A percentile compares a stretch with the other conserved stretches of the same genome.
These are phyloP conservation scores for Triglochin maritima DNA, from an alignment of 106 monocot genomes.

Conservation along the genomic window DNA sequence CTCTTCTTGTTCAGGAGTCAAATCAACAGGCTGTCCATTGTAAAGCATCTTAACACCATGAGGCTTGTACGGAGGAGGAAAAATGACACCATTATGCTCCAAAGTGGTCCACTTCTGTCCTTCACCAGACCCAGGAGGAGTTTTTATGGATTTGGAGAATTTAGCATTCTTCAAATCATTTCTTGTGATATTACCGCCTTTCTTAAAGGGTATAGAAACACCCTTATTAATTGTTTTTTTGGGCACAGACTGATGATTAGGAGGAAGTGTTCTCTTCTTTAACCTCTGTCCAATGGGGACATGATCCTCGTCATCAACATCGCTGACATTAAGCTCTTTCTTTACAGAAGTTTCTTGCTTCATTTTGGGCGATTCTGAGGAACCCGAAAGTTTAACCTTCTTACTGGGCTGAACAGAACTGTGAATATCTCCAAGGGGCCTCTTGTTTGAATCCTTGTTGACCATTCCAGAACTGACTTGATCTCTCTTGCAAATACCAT, in stretches of 20 bases:
- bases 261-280: slow-evolving; percentile 26
- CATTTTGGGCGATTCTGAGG: slow-evolving; percentile 15
- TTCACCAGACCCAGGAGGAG: slow-evolving; percentile 88
- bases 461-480: neutral
- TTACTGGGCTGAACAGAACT: slow-evolving; percentile 27
- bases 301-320: slow-evolving; percentile 25
- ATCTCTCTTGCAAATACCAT: slow-evolving; percentile 29
- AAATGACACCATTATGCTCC: slow-evolving; percentile 91
- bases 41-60: slow-evolving; percentile 96
- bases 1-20: slow-evolving; percentile 95
- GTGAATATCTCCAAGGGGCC: slow-evolving; percentile 1
- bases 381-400: slow-evolving; percentile 44
- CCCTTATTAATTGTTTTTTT: slow-evolving; percentile 50
- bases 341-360: slow-evolving; percentile 6
- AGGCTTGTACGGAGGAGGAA: slow-evolving; percentile 83
- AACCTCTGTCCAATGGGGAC: slow-evolving; percentile 56
- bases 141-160: slow-evolving; percentile 43
- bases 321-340: slow-evolving; percentile 16
- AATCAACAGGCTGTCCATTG: slow-evolving; percentile 77
- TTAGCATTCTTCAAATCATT: slow-evolving; percentile 32
- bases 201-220: slow-evolving; percentile 35
- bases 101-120: slow-evolving; percentile 91
- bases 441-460: slow-evolving; percentile 14
- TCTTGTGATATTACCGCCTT: slow-evolving; percentile 26
- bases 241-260: slow-evolving; percentile 19